Evolutionary conservation across 2,329 filamentous ascomycete genomes (phyloP), one percentile per base, ranked within the genome.

Genomic region (Aspergillus ochraceus): DNA sequence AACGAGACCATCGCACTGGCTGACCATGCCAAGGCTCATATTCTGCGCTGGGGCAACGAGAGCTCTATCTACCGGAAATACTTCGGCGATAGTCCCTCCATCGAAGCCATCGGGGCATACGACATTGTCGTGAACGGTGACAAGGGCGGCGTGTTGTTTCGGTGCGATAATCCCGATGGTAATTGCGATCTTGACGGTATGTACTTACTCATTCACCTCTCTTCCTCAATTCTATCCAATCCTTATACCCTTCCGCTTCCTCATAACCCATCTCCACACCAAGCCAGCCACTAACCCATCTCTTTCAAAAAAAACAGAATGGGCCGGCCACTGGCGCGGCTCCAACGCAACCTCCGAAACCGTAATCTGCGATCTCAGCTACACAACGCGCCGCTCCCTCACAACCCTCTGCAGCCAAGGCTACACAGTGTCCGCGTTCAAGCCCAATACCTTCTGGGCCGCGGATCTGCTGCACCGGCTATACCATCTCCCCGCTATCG

Each of bases 301-400:
- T 20, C 49, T 47, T 57, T 4, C 20, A 47, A 56, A 55, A 54
- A 26, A 45, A 11, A 54, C 46, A 89, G 86, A 78, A 54, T 90
- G 84, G 83, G 88, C 80, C 50, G 88, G 88, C 36, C 88, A 90
- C 77, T 89, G 84, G 84, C 84, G 88, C 57, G 88, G 88, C 49
- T 68, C 73, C 26, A 90, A 90, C 61, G 87, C 82, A 2, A 86
- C 86, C 2, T 74, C 80, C 0, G 87, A 90, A 73, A 90, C 88
- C 2, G 88, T 90, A 64, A 90, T 90, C 73, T 90, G 88, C 74
- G 80, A 82, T 5, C 77, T 84, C 1, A 89, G 86, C 1, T 90
- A 86, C 73, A 69, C 76, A 42, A 80, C 80, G 51, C 85, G 88
- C 52, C 82, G 80, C 39, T 81, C 80, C 20, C 81, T 90, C 8